phyloP scores from a whole-genome alignment of 306 rosid genomes.

The Rosa chinensis region DNA sequence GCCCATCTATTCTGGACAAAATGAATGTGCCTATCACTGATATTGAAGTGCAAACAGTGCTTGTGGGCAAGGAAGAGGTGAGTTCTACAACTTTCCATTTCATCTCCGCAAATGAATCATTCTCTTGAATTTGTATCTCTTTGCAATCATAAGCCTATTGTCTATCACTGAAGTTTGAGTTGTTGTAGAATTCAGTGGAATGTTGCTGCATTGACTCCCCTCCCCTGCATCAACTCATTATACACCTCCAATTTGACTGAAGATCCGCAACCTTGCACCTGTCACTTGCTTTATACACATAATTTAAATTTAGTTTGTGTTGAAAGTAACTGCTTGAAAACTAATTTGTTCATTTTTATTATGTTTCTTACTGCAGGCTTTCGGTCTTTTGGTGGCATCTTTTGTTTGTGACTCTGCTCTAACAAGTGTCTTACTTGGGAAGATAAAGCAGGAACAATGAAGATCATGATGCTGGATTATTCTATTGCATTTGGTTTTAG shows the following conservation, averaged over 20 bases:
- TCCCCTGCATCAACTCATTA: not conserved
- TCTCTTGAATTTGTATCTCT: not conserved
- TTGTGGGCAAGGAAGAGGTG: conserved; percentile 17
- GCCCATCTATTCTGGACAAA: not conserved
- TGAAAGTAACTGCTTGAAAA: not conserved
- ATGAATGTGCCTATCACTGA: conserved; percentile 14
- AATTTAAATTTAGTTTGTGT: not conserved
- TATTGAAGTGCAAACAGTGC: conserved; percentile 15
- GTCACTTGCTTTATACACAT: not conserved
- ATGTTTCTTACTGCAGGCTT: not conserved
- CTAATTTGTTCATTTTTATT: not conserved
- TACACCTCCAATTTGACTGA: not conserved
- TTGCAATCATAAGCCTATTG: not conserved
- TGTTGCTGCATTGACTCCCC: not conserved
- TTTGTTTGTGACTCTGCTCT: not conserved
- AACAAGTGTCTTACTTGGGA: not conserved
- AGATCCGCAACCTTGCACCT: not conserved
- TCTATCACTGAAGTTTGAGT: not conserved
- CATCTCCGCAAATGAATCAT: not conserved
- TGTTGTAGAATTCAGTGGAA: not conserved
- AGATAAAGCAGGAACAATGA: not conserved
- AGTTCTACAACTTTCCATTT: not conserved
- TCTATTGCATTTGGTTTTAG: not conserved
- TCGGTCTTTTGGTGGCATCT: not conserved
- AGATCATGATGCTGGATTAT: not conserved